Base-by-base conservation (phyloP, 441 rosid genomes). In the Dalechampia spathulata region DNA sequence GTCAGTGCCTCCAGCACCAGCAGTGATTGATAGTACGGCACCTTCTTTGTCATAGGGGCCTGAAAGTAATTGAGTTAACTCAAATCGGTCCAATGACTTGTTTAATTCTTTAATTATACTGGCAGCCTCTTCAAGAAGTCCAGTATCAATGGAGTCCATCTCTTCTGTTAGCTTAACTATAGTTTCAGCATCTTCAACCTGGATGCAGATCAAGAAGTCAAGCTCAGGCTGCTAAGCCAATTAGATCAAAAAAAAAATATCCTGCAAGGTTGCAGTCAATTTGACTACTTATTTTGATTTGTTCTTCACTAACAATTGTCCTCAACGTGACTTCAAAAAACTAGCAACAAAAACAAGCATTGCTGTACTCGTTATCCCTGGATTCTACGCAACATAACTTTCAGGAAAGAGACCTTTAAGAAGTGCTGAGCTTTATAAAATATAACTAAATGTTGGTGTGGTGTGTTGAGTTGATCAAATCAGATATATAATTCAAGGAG, bases 1-100 rank as follows among this genome's bases (percentile, higher is more conserved):
- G 69, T 92, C 98, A 26, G 96, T 88, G 57, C 98, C 98, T 20
- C 98, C 96, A 62, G 98, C 98, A 61, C 98, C 98, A 67, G 98
- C 98, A 5, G 94, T 72, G 57, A 92, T 86, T 50, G 80, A 67
- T 63, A 92, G 67, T 50, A 92, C 80, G 41, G 96, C 96, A 49
- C 96, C 91, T 75, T 86, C 94, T 76, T 85, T 84, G 59, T 92
- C 92, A 69, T 88, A 88, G 5, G 96, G 96, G 55, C 90, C 90
- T 39, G 96, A 86, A 49, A 92, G 87, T 76, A 92, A 96, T 77
- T 89, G 90, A 22, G 92, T 85, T 64, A 92, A 68, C 79, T 89
- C 96, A 53, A 78, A 92, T 42, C 46, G 65, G 63, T 89, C 96
- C 66, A 89, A 54, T 49, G 80, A 77, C 63, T 73, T 81, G 56